Percentiles rank a stretch among this genome's conserved stretches.
These are phyloP conservation scores for Peronospora belbahrii DNA, from an alignment of 352 stramenopile species.

Conservation along the genomic window DNA sequence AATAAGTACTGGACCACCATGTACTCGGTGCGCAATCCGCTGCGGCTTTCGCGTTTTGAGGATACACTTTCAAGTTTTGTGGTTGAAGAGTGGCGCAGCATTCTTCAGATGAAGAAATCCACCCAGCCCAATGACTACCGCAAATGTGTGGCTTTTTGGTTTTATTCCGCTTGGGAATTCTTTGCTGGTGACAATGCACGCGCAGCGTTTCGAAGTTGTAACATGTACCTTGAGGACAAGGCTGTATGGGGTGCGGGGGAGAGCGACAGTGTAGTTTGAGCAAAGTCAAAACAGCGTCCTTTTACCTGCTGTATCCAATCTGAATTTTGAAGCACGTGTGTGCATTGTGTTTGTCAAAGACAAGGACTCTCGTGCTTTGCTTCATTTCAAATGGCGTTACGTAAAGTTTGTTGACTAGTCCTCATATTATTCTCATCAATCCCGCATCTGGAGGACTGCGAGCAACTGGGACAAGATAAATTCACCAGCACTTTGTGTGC, in stretches of 20 bases:
- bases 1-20: slow-evolving; percentile 82
- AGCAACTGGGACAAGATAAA: slow-evolving; percentile 43
- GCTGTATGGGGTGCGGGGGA: slow-evolving; percentile 32
- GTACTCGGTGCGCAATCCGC: slow-evolving; percentile 63
- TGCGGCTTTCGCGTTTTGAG: slow-evolving; percentile 67
- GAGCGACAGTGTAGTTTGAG: slow-evolving; percentile 23
- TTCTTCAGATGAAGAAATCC: slow-evolving; percentile 75
- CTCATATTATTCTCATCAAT: too few species aligned
- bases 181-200: slow-evolving; percentile 72
- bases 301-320: slow-evolving; percentile 6
- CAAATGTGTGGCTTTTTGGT: slow-evolving; percentile 85
- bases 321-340: background rate
- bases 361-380: background rate
- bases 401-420: background rate
- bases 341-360: too few species aligned
- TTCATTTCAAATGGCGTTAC: too few species aligned
- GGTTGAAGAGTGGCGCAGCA: slow-evolving; percentile 62
- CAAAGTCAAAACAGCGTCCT: background rate
- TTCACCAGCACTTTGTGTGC: slow-evolving; percentile 29
- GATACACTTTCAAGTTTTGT: slow-evolving; percentile 65
- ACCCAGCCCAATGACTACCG: slow-evolving; percentile 81
- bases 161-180: slow-evolving; percentile 79
- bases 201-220: slow-evolving; percentile 68
- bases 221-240: slow-evolving; percentile 82
- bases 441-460: too few species aligned